phyloP scores from a whole-genome alignment of 2,329 filamentous ascomycete genomes.

The Geosmithia flava region DNA sequence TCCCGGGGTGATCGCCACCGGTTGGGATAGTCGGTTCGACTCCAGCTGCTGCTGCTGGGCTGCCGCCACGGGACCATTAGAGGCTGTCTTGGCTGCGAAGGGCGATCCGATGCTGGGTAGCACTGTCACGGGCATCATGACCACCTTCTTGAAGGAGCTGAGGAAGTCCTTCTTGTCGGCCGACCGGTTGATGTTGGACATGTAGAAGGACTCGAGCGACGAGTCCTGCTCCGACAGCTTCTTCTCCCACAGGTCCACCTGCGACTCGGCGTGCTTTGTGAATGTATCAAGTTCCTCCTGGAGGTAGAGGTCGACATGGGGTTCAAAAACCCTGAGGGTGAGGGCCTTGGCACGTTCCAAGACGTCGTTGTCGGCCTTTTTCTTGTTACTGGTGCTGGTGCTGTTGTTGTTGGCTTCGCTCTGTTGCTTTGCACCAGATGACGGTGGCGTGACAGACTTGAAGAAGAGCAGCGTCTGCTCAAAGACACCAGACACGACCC shows the following conservation, averaged over 20 bases:
- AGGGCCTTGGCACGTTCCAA: slow-evolving; percentile 53
- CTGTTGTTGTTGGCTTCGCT: background rate
- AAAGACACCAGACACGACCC: slow-evolving; percentile 77
- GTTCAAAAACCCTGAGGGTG: slow-evolving; percentile 68
- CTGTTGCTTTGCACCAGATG: no score
- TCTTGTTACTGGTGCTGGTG: slow-evolving; percentile 22
- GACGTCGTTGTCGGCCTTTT: slow-evolving; percentile 34
- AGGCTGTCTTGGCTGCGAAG: background rate
- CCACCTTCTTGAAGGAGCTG: slow-evolving; percentile 93
- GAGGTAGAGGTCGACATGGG: slow-evolving; percentile 86
- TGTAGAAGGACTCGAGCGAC: slow-evolving; percentile 83
- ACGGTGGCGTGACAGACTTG: slow-evolving; percentile 53
- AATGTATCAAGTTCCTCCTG: slow-evolving; percentile 86
- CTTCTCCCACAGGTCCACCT: slow-evolving; percentile 82
- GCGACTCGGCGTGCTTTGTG: slow-evolving; percentile 58
- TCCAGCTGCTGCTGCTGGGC: slow-evolving; percentile 19
- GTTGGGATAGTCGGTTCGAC: slow-evolving; percentile 13
- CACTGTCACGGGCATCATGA: slow-evolving; percentile 97
- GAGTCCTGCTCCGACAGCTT: slow-evolving; percentile 85
- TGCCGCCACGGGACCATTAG: background rate
- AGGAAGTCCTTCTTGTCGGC: slow-evolving; percentile 95
- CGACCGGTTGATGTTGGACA: slow-evolving; percentile 88
- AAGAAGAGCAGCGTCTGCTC: slow-evolving; percentile 74
- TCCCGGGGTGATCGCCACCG: slow-evolving; percentile 26
- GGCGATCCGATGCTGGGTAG: slow-evolving; percentile 47